phyloP scores from a whole-genome alignment of 306 rosid genomes.

The Senna siamea region DNA sequence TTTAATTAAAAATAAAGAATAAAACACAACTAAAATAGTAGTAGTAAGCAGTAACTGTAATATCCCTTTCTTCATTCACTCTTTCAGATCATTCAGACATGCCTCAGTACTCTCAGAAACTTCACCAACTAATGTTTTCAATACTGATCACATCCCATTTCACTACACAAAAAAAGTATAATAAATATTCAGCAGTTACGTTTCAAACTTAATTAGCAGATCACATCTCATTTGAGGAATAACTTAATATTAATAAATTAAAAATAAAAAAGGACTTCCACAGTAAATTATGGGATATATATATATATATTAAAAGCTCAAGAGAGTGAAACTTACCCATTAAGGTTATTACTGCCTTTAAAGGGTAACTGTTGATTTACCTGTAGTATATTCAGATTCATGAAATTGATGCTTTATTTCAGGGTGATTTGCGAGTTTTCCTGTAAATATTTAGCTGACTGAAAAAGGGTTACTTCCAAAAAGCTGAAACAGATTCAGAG shows the following conservation, averaged over 20 bases:
- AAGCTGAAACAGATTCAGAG: conserved; percentile 38
- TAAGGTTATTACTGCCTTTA: conserved; percentile 16
- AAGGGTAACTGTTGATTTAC: conserved; percentile 41
- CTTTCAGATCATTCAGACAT: conserved; percentile 12
- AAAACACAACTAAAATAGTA: too few relatives aligned
- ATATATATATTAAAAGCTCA: neutral
- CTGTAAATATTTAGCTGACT: conserved; percentile 33
- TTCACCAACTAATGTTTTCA: conserved; percentile 26
- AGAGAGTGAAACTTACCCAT: conserved; percentile 15
- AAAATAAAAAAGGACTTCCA: neutral
- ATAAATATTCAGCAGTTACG: conserved; percentile 46
- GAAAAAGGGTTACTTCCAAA: conserved; percentile 41
- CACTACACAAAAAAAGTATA: conserved; percentile 44
- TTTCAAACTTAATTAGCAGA: conserved; percentile 32
- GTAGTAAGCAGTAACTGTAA: too few relatives aligned
- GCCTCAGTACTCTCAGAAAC: conserved; percentile 28
- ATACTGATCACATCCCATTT: conserved; percentile 30
- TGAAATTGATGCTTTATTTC: conserved; percentile 42
- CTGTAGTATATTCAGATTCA: conserved; percentile 45
- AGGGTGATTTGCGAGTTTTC: conserved; percentile 33
- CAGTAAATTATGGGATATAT: neutral
- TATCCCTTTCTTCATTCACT: conserved; percentile 25
- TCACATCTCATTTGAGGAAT: neutral
- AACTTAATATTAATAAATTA: neutral
- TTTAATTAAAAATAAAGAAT: too few relatives aligned